Conservation (phyloP, 2,329 filamentous ascomycete genomes). For the Xylariales sp. region DNA sequence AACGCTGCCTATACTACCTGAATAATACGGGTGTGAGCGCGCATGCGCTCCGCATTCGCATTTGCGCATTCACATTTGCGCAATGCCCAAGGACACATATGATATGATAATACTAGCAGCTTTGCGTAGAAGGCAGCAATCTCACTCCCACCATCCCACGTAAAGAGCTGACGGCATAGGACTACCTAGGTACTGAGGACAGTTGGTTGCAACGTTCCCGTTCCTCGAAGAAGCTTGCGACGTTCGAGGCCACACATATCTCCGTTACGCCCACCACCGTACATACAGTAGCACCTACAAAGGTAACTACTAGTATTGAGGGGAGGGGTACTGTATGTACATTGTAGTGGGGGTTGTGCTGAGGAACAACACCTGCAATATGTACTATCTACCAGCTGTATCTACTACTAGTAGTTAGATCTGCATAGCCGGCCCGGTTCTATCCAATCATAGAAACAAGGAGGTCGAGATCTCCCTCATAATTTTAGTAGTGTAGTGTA, state of each 20-base stretch:
- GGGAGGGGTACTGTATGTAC: too few relatives aligned
- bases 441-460: slow-evolving; percentile 21
- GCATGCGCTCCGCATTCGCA: slow-evolving; percentile 27
- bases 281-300: too few relatives aligned
- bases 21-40: slow-evolving; percentile 13
- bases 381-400: too few relatives aligned
- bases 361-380: too few relatives aligned
- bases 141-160: slow-evolving; percentile 9
- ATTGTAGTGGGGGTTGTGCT: too few relatives aligned
- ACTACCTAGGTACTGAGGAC: background rate
- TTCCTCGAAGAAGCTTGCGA: background rate
- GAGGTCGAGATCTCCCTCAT: slow-evolving; percentile 2
- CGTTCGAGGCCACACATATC: too few relatives aligned
- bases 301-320: too few relatives aligned
- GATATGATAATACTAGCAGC: background rate
- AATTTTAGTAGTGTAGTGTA: background rate
- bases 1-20: too few relatives aligned
- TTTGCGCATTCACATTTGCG: slow-evolving; percentile 23
- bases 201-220: background rate
- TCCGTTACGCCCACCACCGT: background rate
- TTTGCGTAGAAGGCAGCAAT: slow-evolving; percentile 34
- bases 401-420: background rate
- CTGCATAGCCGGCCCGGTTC: background rate
- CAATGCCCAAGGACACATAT: slow-evolving; percentile 10
- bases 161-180: slow-evolving; percentile 14